Evolutionary conservation across 768 basidiomycete genomes (phyloP).

Genomic region (Epithele typhae): DNA sequence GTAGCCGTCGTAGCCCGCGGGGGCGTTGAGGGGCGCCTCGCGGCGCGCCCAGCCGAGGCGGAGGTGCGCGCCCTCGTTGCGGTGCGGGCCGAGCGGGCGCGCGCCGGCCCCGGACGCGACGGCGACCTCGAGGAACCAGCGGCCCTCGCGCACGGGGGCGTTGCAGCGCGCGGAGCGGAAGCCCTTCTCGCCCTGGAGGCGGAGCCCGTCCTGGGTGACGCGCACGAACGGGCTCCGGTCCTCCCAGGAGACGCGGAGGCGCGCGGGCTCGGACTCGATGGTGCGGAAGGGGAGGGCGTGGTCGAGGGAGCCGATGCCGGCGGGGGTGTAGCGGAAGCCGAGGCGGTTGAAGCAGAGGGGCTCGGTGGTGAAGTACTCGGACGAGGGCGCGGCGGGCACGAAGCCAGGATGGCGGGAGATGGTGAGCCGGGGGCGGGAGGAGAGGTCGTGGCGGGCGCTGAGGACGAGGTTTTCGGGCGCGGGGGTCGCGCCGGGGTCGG

Average conservation of each 20-base stretch:
- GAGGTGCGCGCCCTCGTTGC: constrained; percentile 73
- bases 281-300: constrained; percentile 64
- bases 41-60: constrained; percentile 89
- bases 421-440: constrained; percentile 62
- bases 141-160: constrained; percentile 82
- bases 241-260: constrained; percentile 82
- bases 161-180: constrained; percentile 90
- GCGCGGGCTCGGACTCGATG: constrained; percentile 72
- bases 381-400: constrained; percentile 49
- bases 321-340: constrained; percentile 77
- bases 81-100: constrained; percentile 21
- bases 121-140: constrained; percentile 93
- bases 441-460: constrained; percentile 58
- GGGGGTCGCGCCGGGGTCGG: constrained; percentile 30
- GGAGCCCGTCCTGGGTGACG: constrained; percentile 73
- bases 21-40: constrained; percentile 91
- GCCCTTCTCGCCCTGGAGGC: constrained; percentile 78
- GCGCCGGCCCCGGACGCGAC: constrained; percentile 50
- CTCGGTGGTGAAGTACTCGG: constrained; percentile 64
- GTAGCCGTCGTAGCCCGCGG: constrained; percentile 91
- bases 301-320: constrained; percentile 63
- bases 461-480: constrained; percentile 47
- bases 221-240: constrained; percentile 80
- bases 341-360: constrained; percentile 69
- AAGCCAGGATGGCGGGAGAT: constrained; percentile 75